Base-by-base conservation (phyloP, 2,329 filamentous ascomycete genomes). In the Ceratocystis lukuohia region DNA sequence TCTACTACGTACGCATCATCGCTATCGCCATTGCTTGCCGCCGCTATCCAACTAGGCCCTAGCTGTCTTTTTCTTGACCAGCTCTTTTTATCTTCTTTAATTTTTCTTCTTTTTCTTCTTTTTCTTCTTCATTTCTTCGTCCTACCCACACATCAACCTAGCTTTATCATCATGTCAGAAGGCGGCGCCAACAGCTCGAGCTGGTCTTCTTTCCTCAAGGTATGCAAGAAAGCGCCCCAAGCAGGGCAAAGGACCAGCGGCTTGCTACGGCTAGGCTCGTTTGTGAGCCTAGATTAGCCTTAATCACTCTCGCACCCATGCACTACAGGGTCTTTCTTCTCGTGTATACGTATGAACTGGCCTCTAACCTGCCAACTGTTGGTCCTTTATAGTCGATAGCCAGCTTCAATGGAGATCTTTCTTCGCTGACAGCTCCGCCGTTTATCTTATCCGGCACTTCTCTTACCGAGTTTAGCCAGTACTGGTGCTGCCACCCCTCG, bases 381-480 rank as follows among this genome's bases (percentile, higher is more conserved):
- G 44, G 41, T 45, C 46, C 25, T 22, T 66, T 63, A 72, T 70
- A 84, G 82, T 91, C 88, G 61, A 88, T 92, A 73, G 86, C 88
- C 65, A 89, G 87, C 3, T 93, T 92, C 79, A 89, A 88, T 73
- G 89, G 89, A 72, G 89, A 93, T 75, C 82, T 92, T 67, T 88
- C 88, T 44, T 90, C 88, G 68, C 78, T 93, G 72, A 92, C 89
- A 45, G 89, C 89, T 48, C 89, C 89, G 65, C 89, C 89, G 20
- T 93, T 92, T 72, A 91, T 93, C 71, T 84, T 93, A 65, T 90
- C 88, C 50, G 84, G 85, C 46, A 89, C 87, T 70, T 91, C 88
- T 69, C 78, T 92, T 69, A 88, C 87, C 71, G 89, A 93, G 74
- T 92, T 89, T 78, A 89, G 87, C 69, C 84, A 87, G 64, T 92